These are phyloP conservation scores for Camellia granthamiana DNA, from an alignment of 148 eudicot species.

Conservation along the genomic window DNA sequence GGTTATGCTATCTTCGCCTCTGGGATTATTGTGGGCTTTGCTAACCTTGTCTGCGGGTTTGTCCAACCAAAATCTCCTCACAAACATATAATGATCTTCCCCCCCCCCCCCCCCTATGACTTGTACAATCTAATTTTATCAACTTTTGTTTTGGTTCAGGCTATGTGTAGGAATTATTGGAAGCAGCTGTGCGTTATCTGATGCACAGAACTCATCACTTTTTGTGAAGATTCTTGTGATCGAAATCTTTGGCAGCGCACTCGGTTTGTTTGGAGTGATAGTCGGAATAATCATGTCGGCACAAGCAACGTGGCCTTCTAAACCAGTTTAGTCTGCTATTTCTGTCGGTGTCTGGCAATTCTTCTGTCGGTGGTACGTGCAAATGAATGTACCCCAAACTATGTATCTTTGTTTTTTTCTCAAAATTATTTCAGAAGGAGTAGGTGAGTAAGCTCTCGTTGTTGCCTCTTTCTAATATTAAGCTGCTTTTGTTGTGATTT, in stretches of 20 bases:
- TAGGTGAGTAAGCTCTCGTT: background rate
- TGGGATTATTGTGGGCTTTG: conserved; percentile 94
- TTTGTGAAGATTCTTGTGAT: conserved; percentile 95
- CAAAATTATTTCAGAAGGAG: background rate
- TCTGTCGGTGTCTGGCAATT: background rate
- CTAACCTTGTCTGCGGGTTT: conserved; percentile 96
- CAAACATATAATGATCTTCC: background rate
- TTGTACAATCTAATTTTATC: background rate
- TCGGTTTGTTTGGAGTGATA: conserved; percentile 94
- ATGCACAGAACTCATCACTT: conserved; percentile 94
- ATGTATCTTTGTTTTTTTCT: background rate
- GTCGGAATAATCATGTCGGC: conserved; percentile 99
- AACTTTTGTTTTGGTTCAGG: conserved; percentile 32
- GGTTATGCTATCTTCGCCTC: conserved; percentile 97
- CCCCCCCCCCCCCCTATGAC: background rate
- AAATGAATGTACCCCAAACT: background rate
- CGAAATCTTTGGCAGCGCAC: conserved; percentile 97
- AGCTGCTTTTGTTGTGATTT: background rate
- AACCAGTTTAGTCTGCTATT: conserved; percentile 1
- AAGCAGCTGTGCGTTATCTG: conserved; percentile 99
- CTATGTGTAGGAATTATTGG: conserved; percentile 95
- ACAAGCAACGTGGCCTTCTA: conserved; percentile 94
- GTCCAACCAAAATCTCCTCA: conserved; percentile 15
- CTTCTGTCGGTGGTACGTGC: background rate
- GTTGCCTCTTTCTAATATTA: background rate